Percentiles rank a stretch among this genome's conserved stretches.
Evolutionary conservation across 2,329 filamentous ascomycete species (phyloP).

Genomic region (Calcarisporium arbuscula): DNA sequence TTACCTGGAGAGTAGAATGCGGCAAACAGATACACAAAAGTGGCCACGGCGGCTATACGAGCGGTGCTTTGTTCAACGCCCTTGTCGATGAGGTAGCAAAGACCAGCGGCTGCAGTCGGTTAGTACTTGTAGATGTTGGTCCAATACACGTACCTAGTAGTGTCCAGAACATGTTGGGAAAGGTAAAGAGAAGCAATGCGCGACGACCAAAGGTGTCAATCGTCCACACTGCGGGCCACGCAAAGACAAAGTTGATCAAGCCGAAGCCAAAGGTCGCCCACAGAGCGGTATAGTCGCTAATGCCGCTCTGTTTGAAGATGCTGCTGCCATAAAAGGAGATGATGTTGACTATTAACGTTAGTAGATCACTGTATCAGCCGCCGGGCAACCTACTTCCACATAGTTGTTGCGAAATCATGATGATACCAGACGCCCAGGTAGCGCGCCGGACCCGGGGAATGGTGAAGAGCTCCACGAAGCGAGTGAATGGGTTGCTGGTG

Average conservation of each 20-base stretch:
- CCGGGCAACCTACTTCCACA: slow-evolving; percentile 37
- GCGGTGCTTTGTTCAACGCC: slow-evolving; percentile 28
- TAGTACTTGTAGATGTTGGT: too few relatives aligned
- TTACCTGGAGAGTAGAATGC: slow-evolving; percentile 55
- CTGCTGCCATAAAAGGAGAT: slow-evolving; percentile 43
- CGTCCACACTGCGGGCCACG: slow-evolving; percentile 55
- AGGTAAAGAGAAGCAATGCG: slow-evolving; percentile 53
- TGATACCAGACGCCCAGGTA: slow-evolving; percentile 58
- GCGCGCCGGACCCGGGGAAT: slow-evolving; percentile 53
- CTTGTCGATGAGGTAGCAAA: slow-evolving; percentile 25
- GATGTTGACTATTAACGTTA: slow-evolving; percentile 31
- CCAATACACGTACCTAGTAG: slow-evolving; percentile 28
- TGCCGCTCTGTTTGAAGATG: slow-evolving; percentile 38
- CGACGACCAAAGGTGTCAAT: slow-evolving; percentile 60
- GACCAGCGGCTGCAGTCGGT: slow-evolving; percentile 21
- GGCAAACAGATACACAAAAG: slow-evolving; percentile 57
- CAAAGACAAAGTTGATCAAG: slow-evolving; percentile 56
- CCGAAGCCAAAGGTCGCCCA: slow-evolving; percentile 39
- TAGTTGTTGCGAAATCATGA: slow-evolving; percentile 63
- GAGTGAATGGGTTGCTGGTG: slow-evolving; percentile 39
- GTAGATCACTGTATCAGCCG: background rate
- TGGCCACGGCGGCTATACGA: slow-evolving; percentile 46
- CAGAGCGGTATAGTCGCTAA: slow-evolving; percentile 30
- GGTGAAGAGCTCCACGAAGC: slow-evolving; percentile 51
- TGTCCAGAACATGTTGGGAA: slow-evolving; percentile 58